Base-by-base conservation (phyloP, 2,329 filamentous ascomycete species). In the Calonectria hongkongensis region DNA sequence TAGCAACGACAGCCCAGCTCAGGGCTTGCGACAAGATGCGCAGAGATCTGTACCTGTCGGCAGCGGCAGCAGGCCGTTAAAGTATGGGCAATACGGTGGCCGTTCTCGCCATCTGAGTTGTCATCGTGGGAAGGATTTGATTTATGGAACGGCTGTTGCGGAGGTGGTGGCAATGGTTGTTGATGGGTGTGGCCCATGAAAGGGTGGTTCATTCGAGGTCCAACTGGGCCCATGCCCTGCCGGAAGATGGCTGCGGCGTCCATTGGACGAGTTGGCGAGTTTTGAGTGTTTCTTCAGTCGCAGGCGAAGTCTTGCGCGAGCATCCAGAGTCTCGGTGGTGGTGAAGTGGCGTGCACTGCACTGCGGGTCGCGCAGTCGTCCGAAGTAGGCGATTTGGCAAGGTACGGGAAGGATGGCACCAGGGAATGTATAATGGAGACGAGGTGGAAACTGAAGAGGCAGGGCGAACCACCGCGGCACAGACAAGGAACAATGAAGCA, bases 31-130 rank as follows among this genome's bases (percentile, higher is more conserved):
- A 62, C 66, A 54, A 30, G 21, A 41, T 25, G 68, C 27, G 63
- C 73, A 33, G 50, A 18, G 48, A 27, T 77, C 84, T 88, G 82
- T 86, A 95, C 94, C 88, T 94, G 93, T 82, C 94, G 91, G 84
- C 94, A 96, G 74, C 94, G 91, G 81, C 93, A 95, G 81, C 94
- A 96, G 27, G 94, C 94, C 63, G 94, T 95, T 79, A 96, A 84
- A 7, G 94, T 96, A 81, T 96, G 94, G 36, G 94, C 94, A 76
- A 95, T 92, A 76, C 93, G 88, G 80, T 90, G 87, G 70, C 89
- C 84, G 79, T 87, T 85, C 72, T 90, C 90, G 67, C 78, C 82
- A 80, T 91, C 89, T 56, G 83, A 85, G 39, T 85, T 83, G 48
- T 88, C 87, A 62, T 87, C 86, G 47, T 82, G 81, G 15, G 78